Conservation (phyloP, 2,329 filamentous ascomycete species). For the Teratosphaeria pseudoeucalypti region DNA sequence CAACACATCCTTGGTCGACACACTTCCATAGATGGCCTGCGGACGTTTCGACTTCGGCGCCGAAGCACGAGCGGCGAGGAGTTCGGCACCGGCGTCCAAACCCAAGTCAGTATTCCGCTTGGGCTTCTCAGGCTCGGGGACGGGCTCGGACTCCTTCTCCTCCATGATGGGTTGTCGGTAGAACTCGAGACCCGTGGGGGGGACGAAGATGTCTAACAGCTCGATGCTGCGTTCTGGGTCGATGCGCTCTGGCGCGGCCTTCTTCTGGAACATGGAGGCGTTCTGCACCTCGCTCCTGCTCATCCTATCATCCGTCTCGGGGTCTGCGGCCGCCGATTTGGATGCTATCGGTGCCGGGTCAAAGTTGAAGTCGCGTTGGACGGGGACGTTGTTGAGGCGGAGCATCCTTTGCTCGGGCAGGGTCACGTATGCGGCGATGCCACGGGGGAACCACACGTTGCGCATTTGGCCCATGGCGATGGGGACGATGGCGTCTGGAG, state of each 20-base stretch:
- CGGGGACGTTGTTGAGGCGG: slow-evolving; percentile 32
- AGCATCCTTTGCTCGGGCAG: slow-evolving; percentile 35
- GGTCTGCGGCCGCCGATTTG: background rate
- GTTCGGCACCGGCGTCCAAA: slow-evolving; percentile 19
- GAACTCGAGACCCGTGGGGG: slow-evolving; percentile 36
- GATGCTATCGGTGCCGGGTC: background rate
- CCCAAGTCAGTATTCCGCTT: slow-evolving; percentile 4
- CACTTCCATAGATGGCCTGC: slow-evolving; percentile 42
- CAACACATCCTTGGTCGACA: slow-evolving; percentile 44
- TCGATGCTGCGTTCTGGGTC: slow-evolving; percentile 35
- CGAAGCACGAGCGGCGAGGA: slow-evolving; percentile 17
- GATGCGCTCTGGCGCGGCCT: slow-evolving; percentile 29
- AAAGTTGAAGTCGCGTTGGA: slow-evolving; percentile 40
- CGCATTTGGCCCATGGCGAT: slow-evolving; percentile 45
- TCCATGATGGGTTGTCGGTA: slow-evolving; percentile 33
- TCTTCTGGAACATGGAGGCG: slow-evolving; percentile 10
- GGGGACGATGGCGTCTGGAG: slow-evolving; percentile 41
- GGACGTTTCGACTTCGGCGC: slow-evolving; percentile 8
- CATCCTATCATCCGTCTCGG: background rate
- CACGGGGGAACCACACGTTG: slow-evolving; percentile 43
- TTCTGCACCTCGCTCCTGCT: slow-evolving; percentile 4
- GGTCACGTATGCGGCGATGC: slow-evolving; percentile 44
- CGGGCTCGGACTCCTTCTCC: slow-evolving; percentile 19
- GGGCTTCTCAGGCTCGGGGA: background rate
- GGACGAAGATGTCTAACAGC: slow-evolving; percentile 39